Evolutionary conservation across 768 basidiomycete species (phyloP).

Genomic region (Leccinum subgranulosum): DNA sequence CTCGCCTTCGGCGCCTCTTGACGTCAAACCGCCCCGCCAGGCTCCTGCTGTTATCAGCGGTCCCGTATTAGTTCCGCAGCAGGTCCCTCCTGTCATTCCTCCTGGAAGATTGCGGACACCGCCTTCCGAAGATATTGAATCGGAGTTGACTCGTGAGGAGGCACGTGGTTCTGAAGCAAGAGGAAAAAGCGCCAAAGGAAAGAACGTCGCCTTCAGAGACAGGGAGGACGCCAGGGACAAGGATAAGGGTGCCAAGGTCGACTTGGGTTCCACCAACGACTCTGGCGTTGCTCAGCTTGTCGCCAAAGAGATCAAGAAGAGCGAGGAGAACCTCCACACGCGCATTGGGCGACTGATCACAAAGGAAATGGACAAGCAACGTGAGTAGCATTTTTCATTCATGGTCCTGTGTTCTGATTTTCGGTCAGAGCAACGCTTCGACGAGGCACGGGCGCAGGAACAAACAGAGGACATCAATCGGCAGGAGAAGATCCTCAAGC

Average conservation of each 20-base stretch:
- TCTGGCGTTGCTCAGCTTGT: conserved; percentile 56
- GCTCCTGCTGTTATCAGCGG: conserved; percentile 26
- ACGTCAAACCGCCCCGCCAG: conserved; percentile 26
- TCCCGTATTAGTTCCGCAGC: conserved; percentile 13
- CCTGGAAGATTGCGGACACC: conserved; percentile 59
- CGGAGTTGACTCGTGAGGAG: conserved; percentile 61
- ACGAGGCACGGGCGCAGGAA: conserved; percentile 74
- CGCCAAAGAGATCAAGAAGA: conserved; percentile 75
- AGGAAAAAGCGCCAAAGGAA: conserved; percentile 47
- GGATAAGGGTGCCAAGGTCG: conserved; percentile 28
- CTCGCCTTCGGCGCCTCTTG: conserved; percentile 7
- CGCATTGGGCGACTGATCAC: conserved; percentile 76
- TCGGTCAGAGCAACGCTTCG: conserved; percentile 73
- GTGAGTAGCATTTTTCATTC: conserved; percentile 42
- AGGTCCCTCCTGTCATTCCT: conserved; percentile 23
- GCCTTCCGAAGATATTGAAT: conserved; percentile 72
- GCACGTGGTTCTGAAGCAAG: conserved; percentile 48
- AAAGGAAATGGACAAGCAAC: conserved; percentile 89
- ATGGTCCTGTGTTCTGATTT: conserved; percentile 4
- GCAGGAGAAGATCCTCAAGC: conserved; percentile 86
- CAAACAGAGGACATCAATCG: conserved; percentile 79
- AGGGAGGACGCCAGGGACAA: conserved; percentile 48
- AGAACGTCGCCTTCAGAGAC: conserved; percentile 63
- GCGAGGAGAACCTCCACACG: conserved; percentile 74
- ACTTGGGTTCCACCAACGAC: conserved; percentile 42